Base-by-base conservation (phyloP, 208 protist species). In the Ichthyophonus hoferi region DNA sequence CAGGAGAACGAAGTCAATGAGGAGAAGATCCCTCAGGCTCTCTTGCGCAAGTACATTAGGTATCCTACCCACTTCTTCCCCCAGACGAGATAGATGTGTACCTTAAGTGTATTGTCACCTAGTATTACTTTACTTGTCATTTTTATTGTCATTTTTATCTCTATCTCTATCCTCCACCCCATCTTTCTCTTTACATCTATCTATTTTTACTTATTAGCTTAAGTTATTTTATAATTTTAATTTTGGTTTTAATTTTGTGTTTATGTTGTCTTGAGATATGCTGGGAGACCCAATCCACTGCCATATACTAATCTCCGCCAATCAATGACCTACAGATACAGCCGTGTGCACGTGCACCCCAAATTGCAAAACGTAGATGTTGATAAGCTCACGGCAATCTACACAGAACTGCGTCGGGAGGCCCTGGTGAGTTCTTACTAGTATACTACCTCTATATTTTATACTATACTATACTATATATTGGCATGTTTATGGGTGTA, bases 21-120 rank as follows among this genome's bases (percentile, higher is more conserved):
- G 38, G 43, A 85, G 35, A 87, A 83, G 39, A 31, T 85, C 38
- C 89, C 84, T 3, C 83, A 88, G 94, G 92, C 95, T 42, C 81
- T 99, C 43, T 93, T 99, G 3, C 91, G 96, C 67, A 98, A 99
- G 93, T 99, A 99, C 95, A 97, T 99, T 82, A 89, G 97, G 17
- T 99, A 99, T 91, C 98, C 98, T 0, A 96, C 95, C 89, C 92
- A 7, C 50, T 67, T 24, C 50, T 24, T 24, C 50, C 50, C 24
- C 50, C 50, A n/a, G n/a, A n/a, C n/a, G n/a, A n/a, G n/a, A n/a
- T n/a, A n/a, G n/a, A n/a, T n/a, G n/a, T n/a, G n/a, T n/a, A n/a
- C n/a, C n/a, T n/a, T n/a, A n/a, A n/a, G n/a, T n/a, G n/a, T n/a
- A n/a, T n/a, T n/a, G n/a, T n/a, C n/a, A n/a, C n/a, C n/a, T n/a